Percentiles rank a stretch among this genome's conserved stretches.
phyloP scores from a whole-genome alignment of 2,329 filamentous ascomycete genomes.

The Chalaropsis ovoidea region DNA sequence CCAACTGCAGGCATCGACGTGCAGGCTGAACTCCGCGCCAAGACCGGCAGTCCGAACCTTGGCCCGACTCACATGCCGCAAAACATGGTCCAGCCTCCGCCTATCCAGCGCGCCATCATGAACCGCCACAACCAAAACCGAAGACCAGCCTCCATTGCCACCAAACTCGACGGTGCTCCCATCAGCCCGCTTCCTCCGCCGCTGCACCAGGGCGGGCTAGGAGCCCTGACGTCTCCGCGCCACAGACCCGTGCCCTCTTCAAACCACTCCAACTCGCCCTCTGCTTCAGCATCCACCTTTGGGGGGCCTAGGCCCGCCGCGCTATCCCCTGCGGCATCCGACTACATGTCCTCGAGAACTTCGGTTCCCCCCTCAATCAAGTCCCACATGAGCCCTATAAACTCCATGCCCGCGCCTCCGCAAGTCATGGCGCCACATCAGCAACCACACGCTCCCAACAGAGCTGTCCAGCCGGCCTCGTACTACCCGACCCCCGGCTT shows the following conservation, averaged over 20 bases:
- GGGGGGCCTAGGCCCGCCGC: constrained; percentile 31
- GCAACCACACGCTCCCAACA: constrained; percentile 21
- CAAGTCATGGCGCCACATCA: constrained; percentile 21
- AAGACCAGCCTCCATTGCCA: constrained; percentile 63
- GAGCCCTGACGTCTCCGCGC: constrained; percentile 54
- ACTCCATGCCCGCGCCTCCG: constrained; percentile 22
- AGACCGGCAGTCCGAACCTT: constrained; percentile 76
- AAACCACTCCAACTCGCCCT: constrained; percentile 50
- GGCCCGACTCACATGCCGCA: constrained; percentile 58
- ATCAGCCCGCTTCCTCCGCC: constrained; percentile 39
- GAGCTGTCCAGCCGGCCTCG: constrained; percentile 32
- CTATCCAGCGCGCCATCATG: constrained; percentile 69
- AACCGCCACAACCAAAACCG: constrained; percentile 69
- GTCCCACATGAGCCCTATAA: constrained; percentile 33
- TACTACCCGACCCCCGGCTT: constrained; percentile 77
- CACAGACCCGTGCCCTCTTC: constrained; percentile 74
- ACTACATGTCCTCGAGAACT: constrained; percentile 31
- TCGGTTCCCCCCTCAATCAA: constrained; percentile 33
- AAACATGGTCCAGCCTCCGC: constrained; percentile 60
- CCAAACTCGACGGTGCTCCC: constrained; percentile 53
- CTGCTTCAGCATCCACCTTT: constrained; percentile 40
- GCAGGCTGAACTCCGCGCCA: constrained; percentile 85
- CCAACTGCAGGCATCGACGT: constrained; percentile 72
- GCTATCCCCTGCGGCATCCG: constrained; percentile 40
- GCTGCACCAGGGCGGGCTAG: constrained; percentile 30